These are phyloP conservation scores for Brettanomyces anomalus DNA, from an alignment of 805 yeast species.

Conservation along the genomic window DNA sequence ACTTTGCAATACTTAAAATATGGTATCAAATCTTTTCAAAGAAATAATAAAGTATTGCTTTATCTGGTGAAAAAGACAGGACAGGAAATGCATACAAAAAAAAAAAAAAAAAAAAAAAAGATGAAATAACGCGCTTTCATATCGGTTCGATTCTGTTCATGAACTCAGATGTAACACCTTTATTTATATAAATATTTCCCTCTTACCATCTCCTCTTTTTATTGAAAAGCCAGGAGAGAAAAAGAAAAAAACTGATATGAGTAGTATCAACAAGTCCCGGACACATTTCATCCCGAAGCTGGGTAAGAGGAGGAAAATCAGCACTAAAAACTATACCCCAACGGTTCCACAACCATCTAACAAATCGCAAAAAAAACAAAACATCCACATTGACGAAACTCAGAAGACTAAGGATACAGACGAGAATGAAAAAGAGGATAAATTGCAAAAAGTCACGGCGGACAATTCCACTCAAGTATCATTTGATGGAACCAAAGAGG, in stretches of 20 bases:
- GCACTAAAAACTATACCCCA: not conserved
- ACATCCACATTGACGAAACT: not conserved
- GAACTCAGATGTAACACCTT: no score
- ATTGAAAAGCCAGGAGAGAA: not conserved
- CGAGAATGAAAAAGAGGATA: not conserved
- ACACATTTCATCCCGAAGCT: constrained; percentile 60
- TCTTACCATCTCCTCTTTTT: not conserved
- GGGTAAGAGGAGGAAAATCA: constrained; percentile 20
- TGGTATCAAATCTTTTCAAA: no score
- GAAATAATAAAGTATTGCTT: not conserved
- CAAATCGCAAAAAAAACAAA: not conserved
- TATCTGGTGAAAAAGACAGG: no score
- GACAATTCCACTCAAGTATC: not conserved
- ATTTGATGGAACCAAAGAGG: not conserved
- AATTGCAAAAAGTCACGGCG: not conserved
- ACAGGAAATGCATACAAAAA: no score
- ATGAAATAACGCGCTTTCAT: no score
- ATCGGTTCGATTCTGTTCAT: no score
- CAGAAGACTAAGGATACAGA: not conserved
- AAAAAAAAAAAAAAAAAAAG: no score
- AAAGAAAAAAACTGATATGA: constrained; percentile 8
- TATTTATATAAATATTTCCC: not conserved
- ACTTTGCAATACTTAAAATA: no score
- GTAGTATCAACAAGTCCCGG: constrained; percentile 37
- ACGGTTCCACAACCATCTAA: not conserved